A percentile compares a stretch with the other conserved stretches of the same genome.
phyloP scores from a whole-genome alignment of 306 rosid species.

The Erythrophleum fordii region DNA sequence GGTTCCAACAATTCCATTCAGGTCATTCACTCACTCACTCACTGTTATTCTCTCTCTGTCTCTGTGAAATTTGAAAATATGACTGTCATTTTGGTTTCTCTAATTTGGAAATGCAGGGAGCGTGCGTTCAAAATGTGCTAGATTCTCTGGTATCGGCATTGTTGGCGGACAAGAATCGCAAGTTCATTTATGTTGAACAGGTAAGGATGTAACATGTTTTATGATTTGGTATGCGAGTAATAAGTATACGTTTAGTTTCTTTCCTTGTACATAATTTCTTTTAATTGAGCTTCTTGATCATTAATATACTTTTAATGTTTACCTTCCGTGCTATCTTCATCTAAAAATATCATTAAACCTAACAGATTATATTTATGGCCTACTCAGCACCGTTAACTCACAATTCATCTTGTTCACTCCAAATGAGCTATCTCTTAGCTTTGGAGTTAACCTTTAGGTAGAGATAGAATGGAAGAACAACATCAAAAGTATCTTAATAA shows the following conservation, averaged over 20 bases:
- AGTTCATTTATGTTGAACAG: constrained; percentile 84
- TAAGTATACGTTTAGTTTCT: no score
- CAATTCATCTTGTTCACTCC: no score
- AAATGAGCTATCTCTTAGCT: not conserved
- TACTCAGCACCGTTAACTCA: no score
- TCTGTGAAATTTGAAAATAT: not conserved
- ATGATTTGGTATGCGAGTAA: not conserved
- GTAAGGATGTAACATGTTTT: constrained; percentile 35
- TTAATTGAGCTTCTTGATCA: no score
- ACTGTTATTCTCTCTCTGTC: not conserved
- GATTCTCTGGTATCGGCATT: constrained; percentile 70
- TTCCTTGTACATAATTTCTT: no score
- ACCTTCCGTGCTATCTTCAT: no score
- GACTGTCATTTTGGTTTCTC: not conserved
- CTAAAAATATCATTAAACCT: no score
- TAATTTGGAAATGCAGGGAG: constrained; percentile 49
- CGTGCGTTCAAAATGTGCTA: constrained; percentile 83
- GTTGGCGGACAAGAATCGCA: constrained; percentile 79
- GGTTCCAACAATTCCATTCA: constrained; percentile 84
- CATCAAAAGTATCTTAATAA: no score
- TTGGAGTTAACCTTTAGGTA: no score
- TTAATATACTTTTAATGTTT: no score
- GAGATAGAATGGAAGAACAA: no score
- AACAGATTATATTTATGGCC: no score
- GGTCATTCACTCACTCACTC: constrained; percentile 38